Conservation (phyloP, 1,284 basidiomycete genomes). For the Pseudozyma flocculosa region DNA sequence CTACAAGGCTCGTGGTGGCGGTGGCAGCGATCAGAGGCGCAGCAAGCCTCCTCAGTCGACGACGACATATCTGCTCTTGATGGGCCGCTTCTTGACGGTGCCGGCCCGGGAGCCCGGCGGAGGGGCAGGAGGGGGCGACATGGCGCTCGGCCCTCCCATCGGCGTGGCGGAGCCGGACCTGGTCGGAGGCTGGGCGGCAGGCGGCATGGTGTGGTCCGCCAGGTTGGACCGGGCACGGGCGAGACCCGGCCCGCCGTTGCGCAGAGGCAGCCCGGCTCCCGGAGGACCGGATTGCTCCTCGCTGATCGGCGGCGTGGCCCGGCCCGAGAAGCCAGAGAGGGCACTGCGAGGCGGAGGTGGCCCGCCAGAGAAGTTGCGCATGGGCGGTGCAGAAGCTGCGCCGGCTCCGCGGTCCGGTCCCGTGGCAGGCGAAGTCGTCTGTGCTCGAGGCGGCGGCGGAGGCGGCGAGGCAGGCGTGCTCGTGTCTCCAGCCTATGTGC, state of each 20-base stretch:
- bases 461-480: slow-evolving; percentile 33
- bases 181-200: slow-evolving; percentile 36
- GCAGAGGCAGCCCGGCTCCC: too few relatives aligned
- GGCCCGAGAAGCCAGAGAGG: slow-evolving; percentile 11
- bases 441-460: slow-evolving; percentile 42
- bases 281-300: slow-evolving; percentile 4
- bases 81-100: slow-evolving; percentile 51
- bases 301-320: slow-evolving; percentile 34
- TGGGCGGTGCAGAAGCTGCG: slow-evolving; percentile 21
- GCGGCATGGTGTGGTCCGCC: slow-evolving; percentile 42
- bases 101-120: slow-evolving; percentile 24
- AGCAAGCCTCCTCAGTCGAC: too few relatives aligned
- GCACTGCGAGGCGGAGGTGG: neutral
- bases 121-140: slow-evolving; percentile 24
- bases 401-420: slow-evolving; percentile 23
- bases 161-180: slow-evolving; percentile 13
- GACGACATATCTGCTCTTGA: slow-evolving; percentile 54
- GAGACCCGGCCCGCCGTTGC: slow-evolving; percentile 1
- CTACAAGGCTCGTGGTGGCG: too few relatives aligned
- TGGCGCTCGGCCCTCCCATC: slow-evolving; percentile 9
- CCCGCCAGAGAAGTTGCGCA: slow-evolving; percentile 14
- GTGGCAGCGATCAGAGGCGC: too few relatives aligned
- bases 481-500: slow-evolving; percentile 35
- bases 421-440: slow-evolving; percentile 47
- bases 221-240: slow-evolving; percentile 41